Evolutionary conservation across 805 yeast species (phyloP), one percentile per base, ranked within the genome.

Genomic region (Kluyveromyces lactis): DNA sequence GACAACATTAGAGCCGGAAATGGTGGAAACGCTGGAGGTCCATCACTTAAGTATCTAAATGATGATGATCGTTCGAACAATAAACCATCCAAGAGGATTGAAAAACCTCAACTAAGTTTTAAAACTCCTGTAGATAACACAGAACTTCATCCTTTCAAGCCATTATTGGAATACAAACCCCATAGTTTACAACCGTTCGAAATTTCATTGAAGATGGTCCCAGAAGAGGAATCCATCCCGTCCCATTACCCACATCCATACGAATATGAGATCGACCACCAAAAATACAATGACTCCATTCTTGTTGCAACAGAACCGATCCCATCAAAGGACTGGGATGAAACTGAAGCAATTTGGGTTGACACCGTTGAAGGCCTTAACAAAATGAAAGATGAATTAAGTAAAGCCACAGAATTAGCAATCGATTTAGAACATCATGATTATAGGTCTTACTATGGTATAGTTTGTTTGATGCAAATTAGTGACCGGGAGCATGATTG

Each of bases 371-470:
- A 70, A 17, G 62, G 66, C 18, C 57, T 92, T 18, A 51, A 63
- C 1, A 59, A 55, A 4, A 73, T 92, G 81, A 47, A 86, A 1
- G 55, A 62, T 1, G 72, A 69, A 5, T 66, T 92, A 33, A 56
- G 60, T 38, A 53, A 58, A 3, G 68, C 70, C 41, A 62, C 67
- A 2, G 95, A 77, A 41, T 74, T 92, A 29, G 98, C 97, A 2
- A 81, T 92, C 12, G 99, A 92, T 69, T 72, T 92, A 44, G 99
- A 92, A 56, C 98, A 92, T 61, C 98, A 92, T 56, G 97, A 89
- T 55, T 82, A 74, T 57, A 72, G 97, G 58, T 71, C 96, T 0
- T 92, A 86, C 51, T 80, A 82, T 52, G 99, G 99, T 31, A 65
- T 92, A 31, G 92, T 87, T 1, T 87, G 89, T 58, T 65, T 92